phyloP scores from a whole-genome alignment of 305 asterid genomes.

The Fraxinus sp. region DNA sequence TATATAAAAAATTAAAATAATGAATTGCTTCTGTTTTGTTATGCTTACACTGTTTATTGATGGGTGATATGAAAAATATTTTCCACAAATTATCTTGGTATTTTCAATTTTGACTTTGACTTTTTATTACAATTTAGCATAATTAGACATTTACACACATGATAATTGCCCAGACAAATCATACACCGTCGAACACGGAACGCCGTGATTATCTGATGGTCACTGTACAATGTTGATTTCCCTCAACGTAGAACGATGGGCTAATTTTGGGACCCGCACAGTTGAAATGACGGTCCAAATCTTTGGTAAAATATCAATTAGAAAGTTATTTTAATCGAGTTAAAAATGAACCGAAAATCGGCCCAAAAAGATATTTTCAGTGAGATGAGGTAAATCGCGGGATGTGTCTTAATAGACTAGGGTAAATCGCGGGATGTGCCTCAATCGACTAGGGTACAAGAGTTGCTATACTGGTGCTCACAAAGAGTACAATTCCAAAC shows the following conservation, averaged over 20 bases:
- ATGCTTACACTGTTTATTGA: background rate
- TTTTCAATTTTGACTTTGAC: slow-evolving; percentile 8
- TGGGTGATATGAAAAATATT: background rate
- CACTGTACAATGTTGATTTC: slow-evolving; percentile 14
- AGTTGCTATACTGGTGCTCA: too few relatives aligned
- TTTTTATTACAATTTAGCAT: background rate
- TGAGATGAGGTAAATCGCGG: background rate
- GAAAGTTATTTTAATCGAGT: background rate
- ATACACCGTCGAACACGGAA: slow-evolving; percentile 24
- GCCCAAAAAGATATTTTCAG: background rate
- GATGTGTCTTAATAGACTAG: too few relatives aligned
- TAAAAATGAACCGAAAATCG: background rate
- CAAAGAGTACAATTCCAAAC: too few relatives aligned
- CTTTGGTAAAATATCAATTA: background rate
- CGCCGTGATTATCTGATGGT: slow-evolving; percentile 24
- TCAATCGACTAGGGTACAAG: too few relatives aligned
- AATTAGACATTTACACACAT: slow-evolving; percentile 6
- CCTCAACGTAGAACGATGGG: background rate
- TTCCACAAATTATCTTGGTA: background rate
- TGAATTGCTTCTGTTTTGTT: too few relatives aligned
- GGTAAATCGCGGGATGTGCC: too few relatives aligned
- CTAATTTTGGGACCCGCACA: slow-evolving; percentile 23
- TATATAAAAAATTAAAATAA: background rate
- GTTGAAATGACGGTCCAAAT: slow-evolving; percentile 18
- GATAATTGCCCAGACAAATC: background rate